phyloP scores from a whole-genome alignment of 768 basidiomycete genomes.

The Saitozyma sp. region DNA sequence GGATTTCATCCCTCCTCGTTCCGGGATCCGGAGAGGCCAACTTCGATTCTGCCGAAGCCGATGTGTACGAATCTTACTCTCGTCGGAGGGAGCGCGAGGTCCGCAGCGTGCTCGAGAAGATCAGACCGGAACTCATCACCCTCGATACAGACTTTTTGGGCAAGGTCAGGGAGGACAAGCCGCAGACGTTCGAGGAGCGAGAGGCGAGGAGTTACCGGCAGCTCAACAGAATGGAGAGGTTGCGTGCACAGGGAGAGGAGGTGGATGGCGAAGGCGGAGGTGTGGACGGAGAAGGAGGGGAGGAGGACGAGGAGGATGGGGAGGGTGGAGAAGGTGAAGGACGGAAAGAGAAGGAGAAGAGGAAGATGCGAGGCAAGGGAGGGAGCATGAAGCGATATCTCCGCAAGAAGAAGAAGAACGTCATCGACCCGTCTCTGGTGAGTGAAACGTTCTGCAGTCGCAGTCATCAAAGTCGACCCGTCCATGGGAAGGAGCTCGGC shows the following conservation, averaged over 20 bases:
- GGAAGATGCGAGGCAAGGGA: conserved; percentile 75
- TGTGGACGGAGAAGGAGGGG: conserved; percentile 55
- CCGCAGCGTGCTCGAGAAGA: conserved; percentile 85
- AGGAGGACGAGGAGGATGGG: conserved; percentile 52
- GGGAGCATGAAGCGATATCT: conserved; percentile 81
- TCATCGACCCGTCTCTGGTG: conserved; percentile 72
- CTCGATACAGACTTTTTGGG: conserved; percentile 56
- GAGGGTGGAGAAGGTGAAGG: conserved; percentile 47
- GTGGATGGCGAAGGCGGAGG: conserved; percentile 62
- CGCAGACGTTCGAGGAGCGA: conserved; percentile 52
- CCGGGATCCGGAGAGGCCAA: conserved; percentile 93
- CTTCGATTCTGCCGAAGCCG: conserved; percentile 88
- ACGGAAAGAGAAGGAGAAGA: conserved; percentile 60
- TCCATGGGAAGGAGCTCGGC: conserved; percentile 1
- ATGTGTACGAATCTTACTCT: conserved; percentile 86
- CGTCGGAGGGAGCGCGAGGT: conserved; percentile 86
- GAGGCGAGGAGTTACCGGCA: conserved; percentile 38
- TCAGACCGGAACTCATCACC: conserved; percentile 88
- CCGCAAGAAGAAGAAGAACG: conserved; percentile 90
- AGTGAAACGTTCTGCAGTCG: conserved; percentile 24
- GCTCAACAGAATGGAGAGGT: conserved; percentile 64
- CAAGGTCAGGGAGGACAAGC: conserved; percentile 36
- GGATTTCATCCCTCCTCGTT: conserved; percentile 80
- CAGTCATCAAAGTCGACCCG: too few species aligned
- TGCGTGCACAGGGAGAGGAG: conserved; percentile 64